Evolutionary conservation across 192 early-diverging fungal species (phyloP).

Genomic region (Coemansia sp.): DNA sequence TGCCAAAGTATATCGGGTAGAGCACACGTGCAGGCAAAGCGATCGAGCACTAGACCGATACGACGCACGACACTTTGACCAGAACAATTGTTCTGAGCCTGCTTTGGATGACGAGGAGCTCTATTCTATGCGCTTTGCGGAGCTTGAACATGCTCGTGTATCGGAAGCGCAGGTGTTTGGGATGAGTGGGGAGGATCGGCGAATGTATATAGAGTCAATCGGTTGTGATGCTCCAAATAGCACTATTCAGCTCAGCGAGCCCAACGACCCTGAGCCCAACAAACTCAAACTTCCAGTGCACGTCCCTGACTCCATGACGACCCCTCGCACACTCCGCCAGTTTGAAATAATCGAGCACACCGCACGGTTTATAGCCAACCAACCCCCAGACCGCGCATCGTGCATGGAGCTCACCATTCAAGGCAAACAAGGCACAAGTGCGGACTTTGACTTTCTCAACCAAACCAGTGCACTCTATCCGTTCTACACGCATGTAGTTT

Average conservation of each 20-base stretch:
- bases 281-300: conserved; percentile 16
- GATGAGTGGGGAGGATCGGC: conserved; percentile 18
- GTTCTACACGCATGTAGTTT: conserved; percentile 70
- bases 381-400: conserved; percentile 45
- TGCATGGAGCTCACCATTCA: conserved; percentile 73
- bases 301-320: conserved; percentile 19
- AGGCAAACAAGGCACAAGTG: conserved; percentile 71
- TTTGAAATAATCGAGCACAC: conserved; percentile 71
- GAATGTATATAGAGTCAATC: conserved; percentile 15
- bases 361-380: conserved; percentile 63
- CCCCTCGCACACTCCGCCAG: conserved; percentile 58
- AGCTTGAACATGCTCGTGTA: conserved; percentile 1
- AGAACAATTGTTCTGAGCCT: not conserved
- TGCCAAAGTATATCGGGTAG: conserved; percentile 16
- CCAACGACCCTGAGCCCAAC: not conserved
- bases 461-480: conserved; percentile 58
- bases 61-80: conserved; percentile 34
- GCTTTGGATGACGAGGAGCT: conserved; percentile 11
- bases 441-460: conserved; percentile 70
- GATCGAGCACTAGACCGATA: conserved; percentile 21
- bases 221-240: too few relatives aligned
- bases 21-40: not conserved
- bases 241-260: not conserved
- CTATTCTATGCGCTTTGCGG: conserved; percentile 17
- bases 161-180: conserved; percentile 12